Percentiles rank a stretch among this genome's conserved stretches.
Conservation (phyloP, 2,329 filamentous ascomycete species). For the Paecilomyces sp. region DNA sequence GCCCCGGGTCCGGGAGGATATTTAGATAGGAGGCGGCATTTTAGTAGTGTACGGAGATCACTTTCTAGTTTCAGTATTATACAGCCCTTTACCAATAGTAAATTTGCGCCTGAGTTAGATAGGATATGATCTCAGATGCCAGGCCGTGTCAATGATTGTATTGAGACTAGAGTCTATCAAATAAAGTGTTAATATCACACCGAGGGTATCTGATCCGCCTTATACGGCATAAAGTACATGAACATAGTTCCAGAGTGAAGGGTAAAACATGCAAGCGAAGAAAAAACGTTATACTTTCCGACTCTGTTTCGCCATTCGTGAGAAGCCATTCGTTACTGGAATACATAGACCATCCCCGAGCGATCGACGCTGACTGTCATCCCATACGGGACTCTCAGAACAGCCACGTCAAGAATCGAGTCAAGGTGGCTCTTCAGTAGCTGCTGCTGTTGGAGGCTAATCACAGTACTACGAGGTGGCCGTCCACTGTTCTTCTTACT, state of each 20-base stretch:
- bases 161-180: background rate
- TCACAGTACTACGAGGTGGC: conserved; percentile 70
- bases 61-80: too few species aligned
- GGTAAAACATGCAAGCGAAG: background rate
- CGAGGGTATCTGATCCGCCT: background rate
- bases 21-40: too few species aligned
- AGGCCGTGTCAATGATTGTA: background rate
- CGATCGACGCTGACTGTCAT: conserved; percentile 91
- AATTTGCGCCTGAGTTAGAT: too few species aligned
- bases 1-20: too few species aligned
- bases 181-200: background rate
- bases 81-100: too few species aligned
- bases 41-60: too few species aligned
- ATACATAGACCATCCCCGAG: conserved; percentile 83
- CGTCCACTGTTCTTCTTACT: conserved; percentile 31
- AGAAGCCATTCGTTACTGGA: conserved; percentile 37
- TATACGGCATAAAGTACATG: background rate
- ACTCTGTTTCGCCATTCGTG: background rate
- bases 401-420: conserved; percentile 76
- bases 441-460: conserved; percentile 80
- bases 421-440: conserved; percentile 82
- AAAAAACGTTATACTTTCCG: background rate
- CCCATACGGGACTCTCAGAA: conserved; percentile 81
- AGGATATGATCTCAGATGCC: too few species aligned
- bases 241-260: background rate